Evolutionary conservation across 257 asterid genomes (phyloP).

Genomic region (Schizonepeta tenuifolia): DNA sequence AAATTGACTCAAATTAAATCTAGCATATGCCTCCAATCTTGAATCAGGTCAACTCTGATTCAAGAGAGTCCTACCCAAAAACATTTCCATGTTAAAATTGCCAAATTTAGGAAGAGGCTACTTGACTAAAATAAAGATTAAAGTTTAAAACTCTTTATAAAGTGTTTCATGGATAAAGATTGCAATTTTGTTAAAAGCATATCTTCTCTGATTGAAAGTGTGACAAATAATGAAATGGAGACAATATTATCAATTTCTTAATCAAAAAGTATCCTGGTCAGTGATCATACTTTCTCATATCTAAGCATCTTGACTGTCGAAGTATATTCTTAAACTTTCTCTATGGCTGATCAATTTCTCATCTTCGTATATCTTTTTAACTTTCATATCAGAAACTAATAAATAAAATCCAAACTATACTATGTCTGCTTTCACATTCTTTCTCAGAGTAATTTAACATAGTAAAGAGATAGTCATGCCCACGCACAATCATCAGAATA

Average conservation of each 20-base stretch:
- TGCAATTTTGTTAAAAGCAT: not conserved
- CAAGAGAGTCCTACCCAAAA: not conserved
- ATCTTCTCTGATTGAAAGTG: not conserved
- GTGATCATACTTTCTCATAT: not conserved
- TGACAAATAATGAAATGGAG: not conserved
- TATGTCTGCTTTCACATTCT: not conserved
- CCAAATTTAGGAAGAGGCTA: slow-evolving; percentile 21
- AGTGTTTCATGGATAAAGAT: not conserved
- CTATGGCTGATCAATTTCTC: not conserved
- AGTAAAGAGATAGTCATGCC: not conserved
- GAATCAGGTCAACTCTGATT: not conserved
- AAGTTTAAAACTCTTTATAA: not conserved
- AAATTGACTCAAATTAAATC: slow-evolving; percentile 14
- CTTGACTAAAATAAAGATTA: not conserved
- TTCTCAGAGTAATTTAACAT: not conserved
- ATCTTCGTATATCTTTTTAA: no score
- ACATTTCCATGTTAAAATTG: slow-evolving; percentile 8
- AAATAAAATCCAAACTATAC: not conserved
- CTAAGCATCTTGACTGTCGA: not conserved
- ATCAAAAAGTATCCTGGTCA: not conserved
- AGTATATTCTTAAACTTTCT: not conserved
- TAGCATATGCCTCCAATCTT: slow-evolving; percentile 4
- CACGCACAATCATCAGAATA: not conserved
- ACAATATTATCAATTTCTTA: not conserved
- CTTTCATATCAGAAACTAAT: not conserved